A percentile compares a stretch with the other conserved stretches of the same genome.
Evolutionary conservation across 495 filamentous ascomycete genomes (phyloP).

Genomic region (Hypoxylon fragiforme): DNA sequence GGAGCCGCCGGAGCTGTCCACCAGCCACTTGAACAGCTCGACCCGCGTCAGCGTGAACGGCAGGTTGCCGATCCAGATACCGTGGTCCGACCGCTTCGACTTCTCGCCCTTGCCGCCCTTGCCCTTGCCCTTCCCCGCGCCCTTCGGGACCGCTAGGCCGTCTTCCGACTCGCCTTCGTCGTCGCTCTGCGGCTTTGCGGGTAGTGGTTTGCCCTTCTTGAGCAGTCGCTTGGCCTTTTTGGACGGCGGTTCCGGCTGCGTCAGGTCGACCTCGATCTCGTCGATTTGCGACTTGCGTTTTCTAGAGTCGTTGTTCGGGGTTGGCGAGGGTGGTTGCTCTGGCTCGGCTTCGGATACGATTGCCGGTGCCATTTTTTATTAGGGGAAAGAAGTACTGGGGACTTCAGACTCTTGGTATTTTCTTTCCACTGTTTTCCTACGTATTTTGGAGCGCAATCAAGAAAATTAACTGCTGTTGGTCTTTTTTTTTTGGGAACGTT

Average conservation of each 20-base stretch:
- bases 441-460: too few species aligned
- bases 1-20: constrained; percentile 60
- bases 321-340: not conserved
- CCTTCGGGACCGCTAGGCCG: constrained; percentile 39
- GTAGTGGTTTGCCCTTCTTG: constrained; percentile 69
- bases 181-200: constrained; percentile 44
- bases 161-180: constrained; percentile 46
- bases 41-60: constrained; percentile 73
- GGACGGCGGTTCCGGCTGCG: constrained; percentile 85
- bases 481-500: not conserved
- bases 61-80: constrained; percentile 96
- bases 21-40: constrained; percentile 75
- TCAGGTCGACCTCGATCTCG: constrained; percentile 88
- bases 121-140: constrained; percentile 29
- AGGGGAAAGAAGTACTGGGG: too few species aligned
- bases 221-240: constrained; percentile 84
- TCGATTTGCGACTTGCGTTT: constrained; percentile 75
- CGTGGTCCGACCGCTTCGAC: constrained; percentile 72
- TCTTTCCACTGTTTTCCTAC: too few species aligned
- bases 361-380: constrained; percentile 17
- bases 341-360: constrained; percentile 7
- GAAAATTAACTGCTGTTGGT: not conserved
- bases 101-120: constrained; percentile 44
- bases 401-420: too few species aligned
- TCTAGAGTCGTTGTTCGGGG: constrained; percentile 34